These are phyloP conservation scores for Phytophthora palmivora DNA, from an alignment of 352 stramenopile genomes.

Conservation along the genomic window DNA sequence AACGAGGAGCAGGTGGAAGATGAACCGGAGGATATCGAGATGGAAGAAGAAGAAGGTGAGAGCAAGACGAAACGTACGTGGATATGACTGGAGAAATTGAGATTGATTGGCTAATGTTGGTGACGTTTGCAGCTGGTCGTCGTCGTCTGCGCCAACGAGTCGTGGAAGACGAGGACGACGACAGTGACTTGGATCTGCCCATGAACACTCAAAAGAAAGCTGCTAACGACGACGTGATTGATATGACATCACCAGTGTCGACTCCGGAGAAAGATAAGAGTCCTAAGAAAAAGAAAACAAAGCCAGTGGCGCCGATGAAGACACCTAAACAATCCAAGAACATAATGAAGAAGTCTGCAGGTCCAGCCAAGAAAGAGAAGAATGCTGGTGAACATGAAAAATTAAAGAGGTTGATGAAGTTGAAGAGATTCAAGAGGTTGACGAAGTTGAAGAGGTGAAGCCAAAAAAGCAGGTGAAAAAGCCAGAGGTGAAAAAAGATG, in stretches of 20 bases:
- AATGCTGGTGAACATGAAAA: constrained; percentile 3
- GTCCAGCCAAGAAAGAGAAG: constrained; percentile 4
- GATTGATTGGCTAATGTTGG: not conserved
- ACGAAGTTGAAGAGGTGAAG: constrained; percentile 28
- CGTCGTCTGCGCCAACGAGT: constrained; percentile 68
- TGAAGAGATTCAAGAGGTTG: constrained; percentile 4
- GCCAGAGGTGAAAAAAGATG: constrained; percentile 20
- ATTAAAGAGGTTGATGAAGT: constrained; percentile 5
- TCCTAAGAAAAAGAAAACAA: constrained; percentile 29
- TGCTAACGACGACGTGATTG: constrained; percentile 43
- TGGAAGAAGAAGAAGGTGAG: constrained; percentile 37
- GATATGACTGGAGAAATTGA: not conserved
- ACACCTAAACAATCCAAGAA: constrained; percentile 10
- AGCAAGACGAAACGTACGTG: constrained; percentile 54
- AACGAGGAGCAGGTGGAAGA: constrained; percentile 28
- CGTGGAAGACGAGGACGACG: constrained; percentile 64
- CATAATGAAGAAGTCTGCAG: constrained; percentile 3
- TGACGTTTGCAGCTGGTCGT: constrained; percentile 48
- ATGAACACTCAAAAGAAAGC: constrained; percentile 30
- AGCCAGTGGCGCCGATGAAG: constrained; percentile 13
- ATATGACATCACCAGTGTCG: constrained; percentile 36
- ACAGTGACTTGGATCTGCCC: constrained; percentile 48
- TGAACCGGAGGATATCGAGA: constrained; percentile 33
- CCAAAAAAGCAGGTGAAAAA: constrained; percentile 11
- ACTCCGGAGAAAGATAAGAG: constrained; percentile 27